Percentiles rank a stretch among this genome's conserved stretches.
Conservation (phyloP, 2,329 filamentous ascomycete genomes). For the Hypomyces perniciosus region DNA sequence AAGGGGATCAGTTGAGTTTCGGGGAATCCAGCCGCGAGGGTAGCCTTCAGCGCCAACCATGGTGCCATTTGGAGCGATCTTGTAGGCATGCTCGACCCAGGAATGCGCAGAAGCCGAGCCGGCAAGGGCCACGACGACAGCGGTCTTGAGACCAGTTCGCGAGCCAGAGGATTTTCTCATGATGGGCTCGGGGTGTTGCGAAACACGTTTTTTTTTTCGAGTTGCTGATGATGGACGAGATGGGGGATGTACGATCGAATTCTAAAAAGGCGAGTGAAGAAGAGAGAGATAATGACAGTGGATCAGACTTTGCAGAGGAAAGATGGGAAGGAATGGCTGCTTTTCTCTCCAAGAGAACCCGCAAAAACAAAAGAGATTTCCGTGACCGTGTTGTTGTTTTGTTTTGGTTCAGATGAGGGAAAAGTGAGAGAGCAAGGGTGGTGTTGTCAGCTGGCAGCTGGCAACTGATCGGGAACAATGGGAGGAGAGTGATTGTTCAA, state of each 20-base stretch:
- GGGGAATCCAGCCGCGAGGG: conserved; percentile 61
- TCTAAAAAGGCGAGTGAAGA: conserved; percentile 2
- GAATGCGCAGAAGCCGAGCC: conserved; percentile 53
- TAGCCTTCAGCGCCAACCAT: conserved; percentile 68
- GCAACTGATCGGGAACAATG: neutral
- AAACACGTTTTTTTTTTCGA: neutral
- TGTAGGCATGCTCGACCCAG: conserved; percentile 74
- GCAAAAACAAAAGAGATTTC: conserved; percentile 7
- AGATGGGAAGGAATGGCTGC: conserved; percentile 7
- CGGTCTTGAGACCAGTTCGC: conserved; percentile 18
- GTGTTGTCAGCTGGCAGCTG: conserved; percentile 6
- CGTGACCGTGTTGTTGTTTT: conserved; percentile 7
- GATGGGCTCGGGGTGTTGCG: neutral
- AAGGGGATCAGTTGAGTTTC: conserved; percentile 41
- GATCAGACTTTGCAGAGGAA: neutral
- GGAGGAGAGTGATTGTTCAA: neutral
- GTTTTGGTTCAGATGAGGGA: conserved; percentile 5
- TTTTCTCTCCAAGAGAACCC: conserved; percentile 12
- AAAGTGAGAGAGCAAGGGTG: neutral
- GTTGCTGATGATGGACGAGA: neutral
- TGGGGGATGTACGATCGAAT: neutral
- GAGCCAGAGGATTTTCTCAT: conserved; percentile 19
- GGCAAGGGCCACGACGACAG: conserved; percentile 27
- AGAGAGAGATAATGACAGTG: neutral
- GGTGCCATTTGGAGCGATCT: conserved; percentile 66